These are phyloP conservation scores for Aspergillus jensenii DNA, from an alignment of 2,329 filamentous ascomycete genomes.

Conservation along the genomic window DNA sequence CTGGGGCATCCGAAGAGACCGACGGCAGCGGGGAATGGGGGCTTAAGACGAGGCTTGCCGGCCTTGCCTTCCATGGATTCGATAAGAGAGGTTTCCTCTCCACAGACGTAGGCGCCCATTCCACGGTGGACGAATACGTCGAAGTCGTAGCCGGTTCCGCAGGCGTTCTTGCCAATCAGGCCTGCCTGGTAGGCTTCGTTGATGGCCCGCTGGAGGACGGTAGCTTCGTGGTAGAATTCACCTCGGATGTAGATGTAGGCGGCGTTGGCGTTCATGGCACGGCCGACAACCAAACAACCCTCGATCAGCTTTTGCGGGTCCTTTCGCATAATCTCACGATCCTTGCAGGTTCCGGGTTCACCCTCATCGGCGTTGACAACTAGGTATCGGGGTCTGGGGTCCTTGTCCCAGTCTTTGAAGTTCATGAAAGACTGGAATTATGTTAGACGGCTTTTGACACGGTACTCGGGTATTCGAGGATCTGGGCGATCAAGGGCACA, in stretches of 20 bases:
- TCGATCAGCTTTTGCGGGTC: slow-evolving; percentile 99
- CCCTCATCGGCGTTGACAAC: slow-evolving; percentile 99
- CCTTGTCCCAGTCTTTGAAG: slow-evolving; percentile 99
- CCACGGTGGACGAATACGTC: slow-evolving; percentile 96
- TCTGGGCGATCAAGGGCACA: slow-evolving; percentile 26
- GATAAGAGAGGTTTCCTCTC: slow-evolving; percentile 96
- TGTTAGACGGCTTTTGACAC: not conserved
- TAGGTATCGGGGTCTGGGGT: slow-evolving; percentile 89
- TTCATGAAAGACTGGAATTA: slow-evolving; percentile 90
- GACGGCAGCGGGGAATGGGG: slow-evolving; percentile 94
- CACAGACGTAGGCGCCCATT: slow-evolving; percentile 96
- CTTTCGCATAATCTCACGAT: slow-evolving; percentile 99
- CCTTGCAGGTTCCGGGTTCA: slow-evolving; percentile 98
- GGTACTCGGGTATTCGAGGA: not conserved
- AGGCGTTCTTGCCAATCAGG: slow-evolving; percentile 97
- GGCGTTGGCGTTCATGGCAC: slow-evolving; percentile 97
- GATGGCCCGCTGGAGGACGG: slow-evolving; percentile 89
- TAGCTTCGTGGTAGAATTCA: slow-evolving; percentile 95
- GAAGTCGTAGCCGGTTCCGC: slow-evolving; percentile 94
- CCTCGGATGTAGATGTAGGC: slow-evolving; percentile 99
- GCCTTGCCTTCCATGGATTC: slow-evolving; percentile 98
- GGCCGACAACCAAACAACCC: slow-evolving; percentile 91
- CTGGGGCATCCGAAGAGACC: slow-evolving; percentile 98
- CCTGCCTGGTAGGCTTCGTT: slow-evolving; percentile 96
- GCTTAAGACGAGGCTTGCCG: slow-evolving; percentile 97